Conservation (phyloP, 202 grass and related monocot genomes). For the Bolboschoenoplectus hybrid region DNA sequence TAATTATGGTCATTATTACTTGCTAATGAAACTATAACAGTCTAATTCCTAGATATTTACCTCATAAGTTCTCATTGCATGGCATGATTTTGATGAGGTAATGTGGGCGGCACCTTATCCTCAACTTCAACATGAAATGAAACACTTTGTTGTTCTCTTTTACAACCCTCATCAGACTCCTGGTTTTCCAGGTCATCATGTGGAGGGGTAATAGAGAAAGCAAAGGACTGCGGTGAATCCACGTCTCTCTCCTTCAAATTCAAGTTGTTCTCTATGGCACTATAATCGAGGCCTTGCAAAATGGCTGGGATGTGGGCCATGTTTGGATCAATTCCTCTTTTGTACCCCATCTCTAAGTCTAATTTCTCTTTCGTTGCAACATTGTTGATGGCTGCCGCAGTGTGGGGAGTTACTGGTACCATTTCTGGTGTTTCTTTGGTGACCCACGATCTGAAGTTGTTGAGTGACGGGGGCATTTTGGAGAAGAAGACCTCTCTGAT, state of each 20-base stretch:
- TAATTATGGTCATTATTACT: slow-evolving; percentile 2
- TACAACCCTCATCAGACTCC: slow-evolving; percentile 24
- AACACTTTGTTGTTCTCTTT: slow-evolving; percentile 23
- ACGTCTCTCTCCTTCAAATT: slow-evolving; percentile 57
- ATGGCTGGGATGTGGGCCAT: slow-evolving; percentile 46
- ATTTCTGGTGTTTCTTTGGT: slow-evolving; percentile 26
- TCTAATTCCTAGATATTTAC: slow-evolving; percentile 15
- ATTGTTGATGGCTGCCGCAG: slow-evolving; percentile 43
- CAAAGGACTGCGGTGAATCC: slow-evolving; percentile 49
- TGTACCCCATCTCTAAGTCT: slow-evolving; percentile 63
- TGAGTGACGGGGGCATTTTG: slow-evolving; percentile 66
- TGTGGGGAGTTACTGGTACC: slow-evolving; percentile 36
- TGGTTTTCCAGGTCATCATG: not conserved
- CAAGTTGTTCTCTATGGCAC: slow-evolving; percentile 51
- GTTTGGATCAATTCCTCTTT: slow-evolving; percentile 30
- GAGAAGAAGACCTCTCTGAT: slow-evolving; percentile 66
- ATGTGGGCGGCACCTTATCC: slow-evolving; percentile 26
- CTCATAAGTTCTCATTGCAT: slow-evolving; percentile 27
- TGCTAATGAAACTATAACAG: not conserved
- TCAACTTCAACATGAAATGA: slow-evolving; percentile 21
- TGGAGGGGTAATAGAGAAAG: slow-evolving; percentile 30
- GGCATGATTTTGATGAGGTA: slow-evolving; percentile 28
- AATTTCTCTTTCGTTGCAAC: slow-evolving; percentile 31
- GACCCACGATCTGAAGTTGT: slow-evolving; percentile 76
- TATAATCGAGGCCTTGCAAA: slow-evolving; percentile 60